Percentiles rank a stretch among this genome's conserved stretches.
Evolutionary conservation across 2,329 filamentous ascomycete species (phyloP).

Genomic region (Cercospora sojina): DNA sequence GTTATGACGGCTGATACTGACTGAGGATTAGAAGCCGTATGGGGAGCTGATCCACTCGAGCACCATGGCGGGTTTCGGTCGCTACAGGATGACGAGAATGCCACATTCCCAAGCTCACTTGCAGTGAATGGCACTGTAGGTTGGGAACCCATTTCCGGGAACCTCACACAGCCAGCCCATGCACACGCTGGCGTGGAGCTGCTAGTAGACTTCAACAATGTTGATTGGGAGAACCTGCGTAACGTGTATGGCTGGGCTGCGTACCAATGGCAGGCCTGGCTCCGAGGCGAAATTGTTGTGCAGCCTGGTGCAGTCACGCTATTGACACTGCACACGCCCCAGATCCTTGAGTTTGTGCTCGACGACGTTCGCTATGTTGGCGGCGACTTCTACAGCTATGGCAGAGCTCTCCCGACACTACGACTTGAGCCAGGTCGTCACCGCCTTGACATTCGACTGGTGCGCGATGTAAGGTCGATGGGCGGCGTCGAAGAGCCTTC

Average conservation of each 20-base stretch:
- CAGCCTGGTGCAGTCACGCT: constrained; percentile 33
- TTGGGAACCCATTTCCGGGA: constrained; percentile 48
- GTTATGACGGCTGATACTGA: constrained; percentile 11
- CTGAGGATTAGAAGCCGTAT: constrained; percentile 51
- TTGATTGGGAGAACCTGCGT: constrained; percentile 56
- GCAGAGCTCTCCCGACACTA: constrained; percentile 52
- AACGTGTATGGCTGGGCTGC: constrained; percentile 59
- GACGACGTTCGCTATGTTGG: constrained; percentile 56
- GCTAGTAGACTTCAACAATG: constrained; percentile 48
- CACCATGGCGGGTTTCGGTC: constrained; percentile 53
- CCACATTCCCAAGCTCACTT: constrained; percentile 52
- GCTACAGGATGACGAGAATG: constrained; percentile 45
- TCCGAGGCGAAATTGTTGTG: constrained; percentile 51
- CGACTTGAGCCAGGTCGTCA: constrained; percentile 52
- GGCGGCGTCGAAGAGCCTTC: constrained; percentile 52
- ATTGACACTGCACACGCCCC: constrained; percentile 48
- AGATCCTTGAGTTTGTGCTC: constrained; percentile 55
- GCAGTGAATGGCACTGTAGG: constrained; percentile 50
- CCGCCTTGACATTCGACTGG: constrained; percentile 53
- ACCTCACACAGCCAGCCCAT: constrained; percentile 31
- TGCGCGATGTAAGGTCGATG: constrained; percentile 58
- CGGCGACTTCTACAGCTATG: constrained; percentile 57
- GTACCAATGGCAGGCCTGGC: constrained; percentile 60
- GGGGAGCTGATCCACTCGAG: constrained; percentile 60
- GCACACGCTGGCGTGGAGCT: constrained; percentile 41